These are phyloP conservation scores for Fusarium nanum DNA, from an alignment of 2,329 filamentous ascomycete species.

Conservation along the genomic window DNA sequence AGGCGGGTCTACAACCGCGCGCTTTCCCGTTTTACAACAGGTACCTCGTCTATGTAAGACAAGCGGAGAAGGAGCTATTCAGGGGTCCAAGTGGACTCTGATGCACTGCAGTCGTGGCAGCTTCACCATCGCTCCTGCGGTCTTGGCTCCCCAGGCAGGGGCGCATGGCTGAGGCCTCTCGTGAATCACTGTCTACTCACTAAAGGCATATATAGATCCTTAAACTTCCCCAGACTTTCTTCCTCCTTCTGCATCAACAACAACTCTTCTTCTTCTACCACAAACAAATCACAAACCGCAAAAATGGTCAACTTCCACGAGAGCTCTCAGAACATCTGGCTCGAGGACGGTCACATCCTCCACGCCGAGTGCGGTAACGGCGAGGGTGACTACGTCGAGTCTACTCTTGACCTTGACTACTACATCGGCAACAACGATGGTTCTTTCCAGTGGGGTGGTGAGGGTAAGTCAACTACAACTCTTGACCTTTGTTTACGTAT, in stretches of 20 bases:
- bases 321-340: constrained; percentile 58
- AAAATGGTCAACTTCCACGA: constrained; percentile 58
- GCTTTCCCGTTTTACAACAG: background rate
- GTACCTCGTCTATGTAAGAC: background rate
- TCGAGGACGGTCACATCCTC: constrained; percentile 64
- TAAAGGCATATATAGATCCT: constrained; percentile 14
- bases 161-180: constrained; percentile 34
- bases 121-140: constrained; percentile 16
- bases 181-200: background rate
- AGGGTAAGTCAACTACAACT: constrained; percentile 30
- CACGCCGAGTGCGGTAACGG: constrained; percentile 54
- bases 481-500: background rate
- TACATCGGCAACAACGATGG: constrained; percentile 65
- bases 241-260: background rate
- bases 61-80: background rate
- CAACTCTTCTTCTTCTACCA: background rate
- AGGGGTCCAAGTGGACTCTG: constrained; percentile 21
- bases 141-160: background rate
- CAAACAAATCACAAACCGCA: background rate
- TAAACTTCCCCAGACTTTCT: background rate
- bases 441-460: constrained; percentile 59
- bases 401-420: constrained; percentile 62
- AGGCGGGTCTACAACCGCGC: constrained; percentile 21
- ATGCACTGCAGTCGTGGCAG: constrained; percentile 39
- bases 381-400: constrained; percentile 58